Percentiles rank a stretch among this genome's conserved stretches.
Evolutionary conservation across 2,329 filamentous ascomycete species (phyloP).

Genomic region (Ciborinia camelliae): DNA sequence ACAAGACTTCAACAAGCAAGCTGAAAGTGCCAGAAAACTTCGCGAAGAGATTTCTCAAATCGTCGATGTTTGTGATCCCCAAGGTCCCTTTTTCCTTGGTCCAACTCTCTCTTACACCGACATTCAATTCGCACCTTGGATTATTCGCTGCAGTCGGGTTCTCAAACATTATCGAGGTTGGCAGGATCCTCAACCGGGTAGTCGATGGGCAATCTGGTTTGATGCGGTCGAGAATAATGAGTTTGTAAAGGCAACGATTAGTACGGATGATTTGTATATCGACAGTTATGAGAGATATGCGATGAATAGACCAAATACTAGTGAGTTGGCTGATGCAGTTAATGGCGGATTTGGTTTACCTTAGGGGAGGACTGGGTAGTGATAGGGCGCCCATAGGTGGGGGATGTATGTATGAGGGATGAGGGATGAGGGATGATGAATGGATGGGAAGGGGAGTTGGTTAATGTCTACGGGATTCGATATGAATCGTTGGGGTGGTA

Average conservation of each 20-base stretch:
- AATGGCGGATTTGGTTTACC: slow-evolving; percentile 48
- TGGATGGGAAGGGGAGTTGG: not conserved
- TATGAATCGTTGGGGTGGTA: not conserved
- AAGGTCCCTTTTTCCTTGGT: slow-evolving; percentile 40
- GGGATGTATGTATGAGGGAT: not conserved
- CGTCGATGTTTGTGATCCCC: slow-evolving; percentile 38
- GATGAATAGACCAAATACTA: slow-evolving; percentile 57
- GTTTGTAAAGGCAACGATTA: slow-evolving; percentile 41
- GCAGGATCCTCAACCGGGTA: slow-evolving; percentile 38
- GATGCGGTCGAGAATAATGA: slow-evolving; percentile 40
- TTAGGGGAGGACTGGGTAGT: slow-evolving; percentile 10
- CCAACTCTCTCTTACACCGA: slow-evolving; percentile 40
- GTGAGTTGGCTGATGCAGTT: slow-evolving; percentile 55
- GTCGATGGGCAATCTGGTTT: slow-evolving; percentile 40
- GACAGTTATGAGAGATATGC: slow-evolving; percentile 69
- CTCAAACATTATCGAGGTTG: slow-evolving; percentile 42
- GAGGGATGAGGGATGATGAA: not conserved
- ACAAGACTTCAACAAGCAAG: slow-evolving; percentile 56
- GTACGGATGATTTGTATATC: slow-evolving; percentile 54
- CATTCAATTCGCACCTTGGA: slow-evolving; percentile 42
- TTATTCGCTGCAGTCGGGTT: slow-evolving; percentile 40
- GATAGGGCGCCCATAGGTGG: no score
- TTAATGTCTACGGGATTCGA: not conserved
- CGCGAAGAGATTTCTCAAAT: slow-evolving; percentile 57
- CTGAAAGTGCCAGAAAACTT: slow-evolving; percentile 57